Percentiles rank a stretch among this genome's conserved stretches.
These are phyloP conservation scores for Barnettozyma sp. DNA, from an alignment of 805 yeast species.

Conservation along the genomic window DNA sequence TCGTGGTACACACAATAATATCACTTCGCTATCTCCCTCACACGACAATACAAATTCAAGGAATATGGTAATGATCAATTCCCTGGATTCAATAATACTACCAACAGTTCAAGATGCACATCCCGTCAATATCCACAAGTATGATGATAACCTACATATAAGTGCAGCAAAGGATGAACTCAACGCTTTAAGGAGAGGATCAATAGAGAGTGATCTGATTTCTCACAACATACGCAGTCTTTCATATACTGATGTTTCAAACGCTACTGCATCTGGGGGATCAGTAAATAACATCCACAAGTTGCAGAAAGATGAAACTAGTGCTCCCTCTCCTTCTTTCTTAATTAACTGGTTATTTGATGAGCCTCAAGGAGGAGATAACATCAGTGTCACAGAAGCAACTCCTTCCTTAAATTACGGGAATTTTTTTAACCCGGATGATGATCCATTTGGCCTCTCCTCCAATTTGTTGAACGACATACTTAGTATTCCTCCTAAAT, in stretches of 20 bases:
- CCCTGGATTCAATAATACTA: constrained; percentile 23
- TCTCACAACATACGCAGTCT: neutral
- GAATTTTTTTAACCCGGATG: constrained; percentile 25
- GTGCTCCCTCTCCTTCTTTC: constrained; percentile 18
- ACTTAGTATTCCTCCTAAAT: constrained; percentile 25
- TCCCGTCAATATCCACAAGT: constrained; percentile 20
- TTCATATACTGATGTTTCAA: neutral
- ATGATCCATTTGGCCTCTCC: constrained; percentile 26
- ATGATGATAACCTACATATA: constrained; percentile 17
- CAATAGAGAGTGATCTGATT: constrained; percentile 7
- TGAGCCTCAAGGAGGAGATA: constrained; percentile 15
- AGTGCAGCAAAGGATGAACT: constrained; percentile 28
- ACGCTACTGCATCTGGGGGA: neutral
- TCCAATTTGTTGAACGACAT: constrained; percentile 23
- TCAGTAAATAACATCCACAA: constrained; percentile 2
- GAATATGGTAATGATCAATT: constrained; percentile 20
- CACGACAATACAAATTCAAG: too few species aligned
- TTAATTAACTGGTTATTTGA: constrained; percentile 26
- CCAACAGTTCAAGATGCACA: constrained; percentile 22
- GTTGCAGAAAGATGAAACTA: constrained; percentile 8
- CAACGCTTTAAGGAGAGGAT: constrained; percentile 17
- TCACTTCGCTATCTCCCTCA: too few species aligned
- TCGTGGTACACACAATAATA: too few species aligned
- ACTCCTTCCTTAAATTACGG: constrained; percentile 19
- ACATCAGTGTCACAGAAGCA: constrained; percentile 10